These are phyloP conservation scores for Iris pallida DNA, from an alignment of 116 monocot genomes.

Conservation along the genomic window DNA sequence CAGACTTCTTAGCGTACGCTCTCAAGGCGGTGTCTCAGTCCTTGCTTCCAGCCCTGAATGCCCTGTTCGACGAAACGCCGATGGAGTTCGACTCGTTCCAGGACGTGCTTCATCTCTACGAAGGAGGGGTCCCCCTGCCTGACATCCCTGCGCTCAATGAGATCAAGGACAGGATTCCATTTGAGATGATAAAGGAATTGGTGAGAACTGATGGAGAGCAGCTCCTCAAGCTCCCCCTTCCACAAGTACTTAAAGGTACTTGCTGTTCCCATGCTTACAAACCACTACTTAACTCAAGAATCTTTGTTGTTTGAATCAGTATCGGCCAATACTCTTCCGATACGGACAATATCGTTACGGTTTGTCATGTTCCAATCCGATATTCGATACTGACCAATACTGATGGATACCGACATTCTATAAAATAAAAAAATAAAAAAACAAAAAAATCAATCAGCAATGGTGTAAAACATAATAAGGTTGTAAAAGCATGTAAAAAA, in stretches of 20 bases:
- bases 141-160: slow-evolving; percentile 7
- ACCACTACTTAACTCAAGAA: no score
- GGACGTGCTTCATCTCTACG: slow-evolving; percentile 33
- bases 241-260: slow-evolving; percentile 24
- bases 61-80: slow-evolving; percentile 31
- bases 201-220: slow-evolving; percentile 12
- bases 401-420: no score
- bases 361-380: no score
- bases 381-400: no score
- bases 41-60: slow-evolving; percentile 28
- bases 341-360: no score
- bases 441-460: no score
- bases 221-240: slow-evolving; percentile 22
- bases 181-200: slow-evolving; percentile 27
- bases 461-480: no score
- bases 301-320: neutral
- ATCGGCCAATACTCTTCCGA: no score
- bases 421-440: no score
- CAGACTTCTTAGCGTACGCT: slow-evolving; percentile 53
- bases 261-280: no score
- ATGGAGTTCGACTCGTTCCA: slow-evolving; percentile 67
- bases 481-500: no score
- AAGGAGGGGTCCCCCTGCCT: slow-evolving; percentile 6
- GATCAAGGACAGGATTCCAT: slow-evolving; percentile 7
- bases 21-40: slow-evolving; percentile 37